Percentiles rank a stretch among this genome's conserved stretches.
Conservation (phyloP, 805 yeast genomes). For the Pichia phayaonensis region DNA sequence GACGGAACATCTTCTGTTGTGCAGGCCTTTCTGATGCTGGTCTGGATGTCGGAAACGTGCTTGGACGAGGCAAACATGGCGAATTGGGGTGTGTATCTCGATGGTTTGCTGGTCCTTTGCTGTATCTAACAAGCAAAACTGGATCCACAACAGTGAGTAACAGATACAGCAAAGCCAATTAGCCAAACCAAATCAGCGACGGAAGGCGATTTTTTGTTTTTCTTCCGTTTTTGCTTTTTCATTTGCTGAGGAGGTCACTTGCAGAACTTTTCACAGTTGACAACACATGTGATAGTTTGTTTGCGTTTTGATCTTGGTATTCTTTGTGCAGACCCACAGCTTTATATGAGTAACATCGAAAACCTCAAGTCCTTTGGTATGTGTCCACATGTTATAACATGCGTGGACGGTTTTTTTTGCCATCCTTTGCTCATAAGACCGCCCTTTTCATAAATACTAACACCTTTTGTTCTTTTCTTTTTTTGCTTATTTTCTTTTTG, state of each 20-base stretch:
- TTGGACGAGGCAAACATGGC: constrained; percentile 20
- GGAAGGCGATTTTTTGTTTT: neutral
- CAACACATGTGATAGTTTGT: neutral
- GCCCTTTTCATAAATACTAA: neutral
- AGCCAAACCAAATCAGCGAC: neutral
- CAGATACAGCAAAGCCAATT: neutral
- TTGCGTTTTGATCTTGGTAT: too few relatives aligned
- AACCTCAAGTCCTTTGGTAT: constrained; percentile 70
- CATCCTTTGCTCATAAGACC: neutral
- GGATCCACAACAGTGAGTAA: too few relatives aligned
- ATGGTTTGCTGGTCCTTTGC: neutral
- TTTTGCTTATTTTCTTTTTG: neutral
- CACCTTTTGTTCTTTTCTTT: neutral
- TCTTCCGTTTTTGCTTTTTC: neutral
- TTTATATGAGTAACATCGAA: constrained; percentile 83
- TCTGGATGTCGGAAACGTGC: constrained; percentile 34
- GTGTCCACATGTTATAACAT: constrained; percentile 17
- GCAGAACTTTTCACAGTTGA: neutral
- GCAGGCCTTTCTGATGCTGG: constrained; percentile 74
- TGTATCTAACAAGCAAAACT: too few relatives aligned
- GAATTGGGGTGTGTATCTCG: too few relatives aligned
- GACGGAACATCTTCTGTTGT: constrained; percentile 85
- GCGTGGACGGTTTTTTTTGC: neutral
- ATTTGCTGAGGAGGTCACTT: neutral
- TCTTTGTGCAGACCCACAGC: neutral